These are phyloP conservation scores for Malania oleifera DNA, from an alignment of 164 flowering plant genomes.

Conservation along the genomic window DNA sequence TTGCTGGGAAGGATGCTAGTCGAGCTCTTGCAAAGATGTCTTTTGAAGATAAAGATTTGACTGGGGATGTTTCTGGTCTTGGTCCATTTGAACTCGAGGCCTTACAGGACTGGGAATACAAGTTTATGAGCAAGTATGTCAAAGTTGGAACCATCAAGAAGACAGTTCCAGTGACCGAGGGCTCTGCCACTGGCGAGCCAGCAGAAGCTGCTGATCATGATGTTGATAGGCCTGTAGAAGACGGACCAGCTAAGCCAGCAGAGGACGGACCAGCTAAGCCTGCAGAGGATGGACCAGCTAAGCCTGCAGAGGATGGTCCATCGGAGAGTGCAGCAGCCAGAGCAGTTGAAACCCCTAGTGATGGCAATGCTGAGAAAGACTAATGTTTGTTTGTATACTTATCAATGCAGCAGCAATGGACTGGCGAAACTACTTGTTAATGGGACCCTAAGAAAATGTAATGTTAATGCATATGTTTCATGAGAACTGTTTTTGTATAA, in stretches of 20 bases:
- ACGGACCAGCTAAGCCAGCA: background rate
- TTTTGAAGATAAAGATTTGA: slow-evolving; percentile 87
- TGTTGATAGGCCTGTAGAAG: background rate
- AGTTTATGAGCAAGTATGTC: slow-evolving; percentile 90
- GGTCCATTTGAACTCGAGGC: slow-evolving; percentile 93
- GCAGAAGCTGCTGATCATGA: slow-evolving; percentile 19
- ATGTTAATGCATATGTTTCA: background rate
- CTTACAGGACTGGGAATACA: slow-evolving; percentile 97
- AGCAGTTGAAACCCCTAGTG: slow-evolving; percentile 13
- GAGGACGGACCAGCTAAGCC: too few species aligned
- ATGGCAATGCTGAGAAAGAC: slow-evolving; percentile 14
- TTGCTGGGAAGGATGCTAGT: slow-evolving; percentile 96
- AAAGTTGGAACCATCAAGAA: slow-evolving; percentile 77
- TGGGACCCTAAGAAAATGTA: background rate
- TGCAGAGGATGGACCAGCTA: slow-evolving; percentile 5
- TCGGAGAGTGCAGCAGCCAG: slow-evolving; percentile 15
- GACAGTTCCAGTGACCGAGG: slow-evolving; percentile 33
- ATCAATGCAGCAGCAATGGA: background rate
- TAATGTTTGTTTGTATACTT: background rate
- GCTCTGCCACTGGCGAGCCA: slow-evolving; percentile 24
- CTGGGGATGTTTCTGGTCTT: slow-evolving; percentile 82
- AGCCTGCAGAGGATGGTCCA: slow-evolving; percentile 29
- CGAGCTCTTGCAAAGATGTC: slow-evolving; percentile 99
- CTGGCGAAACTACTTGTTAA: background rate
- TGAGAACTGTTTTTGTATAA: background rate